Base-by-base conservation (phyloP, 169 alveolate species). In the Perkinsus marinus region DNA sequence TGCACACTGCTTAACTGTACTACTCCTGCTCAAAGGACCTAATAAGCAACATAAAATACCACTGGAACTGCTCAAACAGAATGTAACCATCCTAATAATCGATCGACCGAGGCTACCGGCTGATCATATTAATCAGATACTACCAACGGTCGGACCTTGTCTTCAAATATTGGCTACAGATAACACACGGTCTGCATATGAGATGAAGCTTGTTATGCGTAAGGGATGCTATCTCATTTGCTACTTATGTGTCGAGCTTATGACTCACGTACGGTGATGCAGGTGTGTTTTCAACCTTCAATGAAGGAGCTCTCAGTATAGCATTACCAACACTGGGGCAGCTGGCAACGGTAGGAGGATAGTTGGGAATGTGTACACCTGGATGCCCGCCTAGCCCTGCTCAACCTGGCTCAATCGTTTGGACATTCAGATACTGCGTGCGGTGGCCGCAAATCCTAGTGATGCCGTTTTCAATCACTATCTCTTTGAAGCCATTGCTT, bases 401-500 rank as follows among this genome's bases (percentile, higher is more conserved):
- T n/a, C n/a, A 41, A 3, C 46, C 46, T 41, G 19, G 3, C 46
- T 41, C 19, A 41, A 41, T 3, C 10, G 10, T 3, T 10, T 41
- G 19, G 46, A 3, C 10, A 10, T 41, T 41, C 22, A 57, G 79
- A 57, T 57, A 57, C 79, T 57, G 36, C 79, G 79, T 7, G 79
- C 79, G 26, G 79, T 90, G 0, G 91, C 91, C 19, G 68, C 69
- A 17, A 90, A 90, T 39, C 91, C 91, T 6, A 90, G 57, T 26
- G 79, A 90, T 37, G 79, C 91, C 39, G 39, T 13, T 26, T 90
- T 90, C 69, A 47, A 43, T 16, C 91, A 90, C 39, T 90, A 39
- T n/a, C 38, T 90, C 22, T 90, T 90, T 39, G 91, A 90, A 39
- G 91, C 69, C 39, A 47, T 90, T 38, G 91, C 91, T 26, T n/a